These are phyloP conservation scores for Rhizophagus sp. DNA, from an alignment of 192 early-diverging fungal genomes.

Conservation along the genomic window DNA sequence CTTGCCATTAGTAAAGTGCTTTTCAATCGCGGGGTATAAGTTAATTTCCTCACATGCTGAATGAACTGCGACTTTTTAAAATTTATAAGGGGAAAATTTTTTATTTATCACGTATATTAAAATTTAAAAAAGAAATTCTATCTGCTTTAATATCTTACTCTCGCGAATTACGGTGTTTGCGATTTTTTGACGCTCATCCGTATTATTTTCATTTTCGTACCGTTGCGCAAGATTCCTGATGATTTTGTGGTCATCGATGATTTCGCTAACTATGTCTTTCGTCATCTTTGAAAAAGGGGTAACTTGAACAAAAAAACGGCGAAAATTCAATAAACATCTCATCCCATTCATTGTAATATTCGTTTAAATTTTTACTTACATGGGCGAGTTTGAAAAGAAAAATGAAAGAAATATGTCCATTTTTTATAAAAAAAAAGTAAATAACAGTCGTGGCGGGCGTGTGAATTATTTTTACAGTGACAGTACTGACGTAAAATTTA, in stretches of 20 bases:
- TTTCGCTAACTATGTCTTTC: conserved; percentile 1
- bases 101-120: too few species aligned
- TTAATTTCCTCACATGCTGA: conserved; percentile 44
- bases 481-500: too few species aligned
- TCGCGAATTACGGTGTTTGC: conserved; percentile 21
- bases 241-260: neutral
- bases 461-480: too few species aligned
- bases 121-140: neutral
- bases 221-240: neutral
- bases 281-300: neutral
- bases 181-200: conserved; percentile 10
- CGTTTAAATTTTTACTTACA: too few species aligned
- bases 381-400: too few species aligned
- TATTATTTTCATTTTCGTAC: neutral
- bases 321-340: too few species aligned
- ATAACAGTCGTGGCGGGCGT: too few species aligned
- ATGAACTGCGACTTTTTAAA: conserved; percentile 39
- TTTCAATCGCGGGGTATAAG: conserved; percentile 43
- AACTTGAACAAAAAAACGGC: too few species aligned
- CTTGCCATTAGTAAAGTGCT: conserved; percentile 36
- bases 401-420: too few species aligned
- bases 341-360: too few species aligned
- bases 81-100: neutral
- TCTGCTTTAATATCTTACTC: neutral
- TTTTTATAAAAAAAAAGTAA: too few species aligned